phyloP scores from a whole-genome alignment of 2,329 filamentous ascomycete genomes.

The Lasiodiplodia theobromae region DNA sequence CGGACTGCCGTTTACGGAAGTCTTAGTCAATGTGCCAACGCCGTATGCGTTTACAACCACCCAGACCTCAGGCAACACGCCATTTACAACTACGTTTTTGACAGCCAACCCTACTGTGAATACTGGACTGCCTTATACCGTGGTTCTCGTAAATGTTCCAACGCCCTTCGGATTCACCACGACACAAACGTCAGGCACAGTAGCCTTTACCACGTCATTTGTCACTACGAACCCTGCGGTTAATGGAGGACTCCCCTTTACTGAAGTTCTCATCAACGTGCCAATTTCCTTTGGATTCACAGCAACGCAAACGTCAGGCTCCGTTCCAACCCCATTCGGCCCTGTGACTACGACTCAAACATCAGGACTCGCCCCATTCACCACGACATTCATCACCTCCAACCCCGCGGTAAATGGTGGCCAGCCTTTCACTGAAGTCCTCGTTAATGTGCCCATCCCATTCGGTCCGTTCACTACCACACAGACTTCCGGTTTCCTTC shows the following conservation, averaged over 20 bases:
- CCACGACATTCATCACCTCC: not conserved
- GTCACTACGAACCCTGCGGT: not conserved
- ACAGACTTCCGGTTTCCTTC: not conserved
- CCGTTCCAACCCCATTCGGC: not conserved
- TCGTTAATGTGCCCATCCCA: not conserved
- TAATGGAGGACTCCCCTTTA: not conserved
- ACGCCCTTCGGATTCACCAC: not conserved
- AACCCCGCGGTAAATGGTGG: not conserved
- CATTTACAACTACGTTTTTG: not conserved
- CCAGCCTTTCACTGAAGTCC: not conserved
- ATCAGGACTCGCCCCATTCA: not conserved
- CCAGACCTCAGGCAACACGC: not conserved
- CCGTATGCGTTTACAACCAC: not conserved
- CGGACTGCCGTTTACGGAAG: not conserved
- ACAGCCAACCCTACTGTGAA: not conserved
- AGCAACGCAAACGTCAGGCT: not conserved
- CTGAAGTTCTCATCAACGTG: not conserved
- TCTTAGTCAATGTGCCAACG: not conserved
- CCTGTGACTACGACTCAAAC: not conserved
- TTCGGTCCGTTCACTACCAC: not conserved
- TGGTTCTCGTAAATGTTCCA: not conserved
- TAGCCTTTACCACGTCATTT: not conserved
- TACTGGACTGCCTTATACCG: not conserved
- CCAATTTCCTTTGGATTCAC: not conserved
- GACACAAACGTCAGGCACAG: not conserved